Base-by-base conservation (phyloP, 129 eudicot genomes). In the Erigeron canadensis region DNA sequence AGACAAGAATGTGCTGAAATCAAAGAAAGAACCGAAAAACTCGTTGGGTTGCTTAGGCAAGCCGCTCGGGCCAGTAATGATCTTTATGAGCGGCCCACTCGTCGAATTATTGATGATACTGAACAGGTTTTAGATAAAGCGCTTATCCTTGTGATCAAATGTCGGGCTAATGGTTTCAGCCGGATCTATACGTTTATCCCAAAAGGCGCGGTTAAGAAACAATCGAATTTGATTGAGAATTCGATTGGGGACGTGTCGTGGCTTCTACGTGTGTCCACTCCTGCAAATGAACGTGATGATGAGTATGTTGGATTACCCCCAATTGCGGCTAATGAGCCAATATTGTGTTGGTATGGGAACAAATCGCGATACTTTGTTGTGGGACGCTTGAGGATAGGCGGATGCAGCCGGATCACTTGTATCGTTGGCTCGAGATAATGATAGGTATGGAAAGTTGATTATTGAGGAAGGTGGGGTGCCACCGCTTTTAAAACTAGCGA, bases 21-120 rank as follows among this genome's bases (percentile, higher is more conserved):
- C 23, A 77, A 79, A 28, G 13, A 8, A 61, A 83, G 83, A 13
- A 76, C 86, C 1, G 87, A 80, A 46, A 85, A 85, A 46, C 88
- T 88, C 13, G 88, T 75, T 5, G 80, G 69, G 8, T 81, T 85
- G 48, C 84, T 88, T 70, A 86, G 95, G 6, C 88, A 83, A 60
- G 91, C 91, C 18, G 91, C 91, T 2, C 90, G 95, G 41, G 80
- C 90, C 3, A 83, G 88, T 67, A 79, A 71, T 28, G 88, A 85
- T 22, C 84, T 88, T 51, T 88, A 88, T 54, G 95, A 88, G 71
- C 86, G 88, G 1, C 95, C 95, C 77, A 85, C 88, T 4, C 91
- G 95, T 41, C 81, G 95, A 28, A 88, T 88, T 50, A 85, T 85
- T 7, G 90, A 85, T 46, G 90, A 88, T 65, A 85, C 88, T 48